phyloP scores from a whole-genome alignment of 495 filamentous ascomycete species.

The Pyrenopolyporus hunteri region DNA sequence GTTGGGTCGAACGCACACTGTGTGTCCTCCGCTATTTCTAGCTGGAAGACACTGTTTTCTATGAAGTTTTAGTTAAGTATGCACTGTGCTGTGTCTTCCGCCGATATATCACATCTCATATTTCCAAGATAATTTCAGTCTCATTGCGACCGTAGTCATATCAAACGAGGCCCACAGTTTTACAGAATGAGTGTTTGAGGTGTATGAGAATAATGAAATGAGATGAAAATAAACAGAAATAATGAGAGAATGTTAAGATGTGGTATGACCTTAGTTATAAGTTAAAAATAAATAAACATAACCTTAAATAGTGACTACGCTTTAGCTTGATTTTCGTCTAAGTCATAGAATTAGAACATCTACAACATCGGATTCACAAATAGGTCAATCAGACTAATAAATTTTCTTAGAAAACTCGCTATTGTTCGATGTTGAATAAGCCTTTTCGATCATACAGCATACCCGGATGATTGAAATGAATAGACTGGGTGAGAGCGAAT shows the following conservation, averaged over 20 bases:
- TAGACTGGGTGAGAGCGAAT: neutral
- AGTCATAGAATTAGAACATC: neutral
- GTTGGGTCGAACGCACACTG: constrained; percentile 2
- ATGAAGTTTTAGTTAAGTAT: neutral
- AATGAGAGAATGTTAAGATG: too few relatives aligned
- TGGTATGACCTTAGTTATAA: too few relatives aligned
- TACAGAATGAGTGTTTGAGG: too few relatives aligned
- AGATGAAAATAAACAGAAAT: too few relatives aligned
- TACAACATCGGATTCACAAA: neutral
- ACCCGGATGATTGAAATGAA: neutral
- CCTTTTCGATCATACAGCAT: constrained; percentile 12
- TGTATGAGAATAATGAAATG: too few relatives aligned
- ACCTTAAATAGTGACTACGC: too few relatives aligned
- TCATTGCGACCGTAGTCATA: too few relatives aligned
- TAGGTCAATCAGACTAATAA: neutral
- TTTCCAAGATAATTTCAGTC: too few relatives aligned
- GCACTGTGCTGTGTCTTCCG: neutral
- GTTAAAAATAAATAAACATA: too few relatives aligned
- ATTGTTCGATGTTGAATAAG: neutral
- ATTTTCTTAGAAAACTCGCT: neutral
- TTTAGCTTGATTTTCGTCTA: too few relatives aligned
- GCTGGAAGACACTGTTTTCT: neutral
- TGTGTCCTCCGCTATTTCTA: constrained; percentile 5
- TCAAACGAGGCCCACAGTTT: too few relatives aligned
- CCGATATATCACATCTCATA: neutral